Evolutionary conservation across 2,329 filamentous ascomycete species (phyloP).

Genomic region (Trichoderma brevicompactum): DNA sequence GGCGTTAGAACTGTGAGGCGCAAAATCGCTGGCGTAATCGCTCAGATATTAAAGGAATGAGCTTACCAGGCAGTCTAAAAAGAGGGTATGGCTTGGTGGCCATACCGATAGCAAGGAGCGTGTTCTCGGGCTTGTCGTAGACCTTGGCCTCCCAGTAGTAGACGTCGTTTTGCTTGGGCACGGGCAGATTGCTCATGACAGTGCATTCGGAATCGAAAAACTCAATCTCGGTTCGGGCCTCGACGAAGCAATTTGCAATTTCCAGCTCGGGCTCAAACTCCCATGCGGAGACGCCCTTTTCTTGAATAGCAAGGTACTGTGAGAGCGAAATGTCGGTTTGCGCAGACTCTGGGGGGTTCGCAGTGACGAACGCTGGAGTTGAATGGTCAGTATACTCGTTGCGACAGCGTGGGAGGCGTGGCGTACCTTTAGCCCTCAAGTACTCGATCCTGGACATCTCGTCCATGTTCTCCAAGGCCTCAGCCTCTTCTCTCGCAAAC

Average conservation of each 20-base stretch:
- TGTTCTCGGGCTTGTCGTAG: conserved; percentile 93
- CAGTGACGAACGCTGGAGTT: conserved; percentile 80
- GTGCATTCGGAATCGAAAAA: conserved; percentile 99
- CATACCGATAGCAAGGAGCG: conserved; percentile 87
- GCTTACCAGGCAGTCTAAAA: conserved; percentile 87
- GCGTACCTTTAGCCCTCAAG: conserved; percentile 86
- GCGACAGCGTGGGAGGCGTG: neutral
- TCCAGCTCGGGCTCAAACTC: conserved; percentile 99
- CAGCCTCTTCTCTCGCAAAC: conserved; percentile 89
- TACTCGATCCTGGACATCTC: conserved; percentile 91
- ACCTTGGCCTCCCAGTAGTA: conserved; percentile 99
- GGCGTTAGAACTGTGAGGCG: conserved; percentile 9
- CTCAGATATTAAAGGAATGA: neutral
- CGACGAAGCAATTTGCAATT: conserved; percentile 98
- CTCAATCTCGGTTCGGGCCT: conserved; percentile 94
- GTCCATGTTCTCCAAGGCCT: conserved; percentile 94
- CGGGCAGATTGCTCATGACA: conserved; percentile 93
- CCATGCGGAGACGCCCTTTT: conserved; percentile 99
- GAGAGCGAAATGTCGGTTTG: conserved; percentile 97
- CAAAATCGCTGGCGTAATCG: neutral
- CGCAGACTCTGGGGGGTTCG: conserved; percentile 91
- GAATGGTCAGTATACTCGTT: conserved; percentile 2
- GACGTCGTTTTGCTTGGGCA: conserved; percentile 98
- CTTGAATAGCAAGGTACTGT: conserved; percentile 96
- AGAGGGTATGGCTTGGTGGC: conserved; percentile 96